A percentile compares a stretch with the other conserved stretches of the same genome.
Conservation (phyloP, 2,329 filamentous ascomycete species). For the Aspergillaceae sp. region DNA sequence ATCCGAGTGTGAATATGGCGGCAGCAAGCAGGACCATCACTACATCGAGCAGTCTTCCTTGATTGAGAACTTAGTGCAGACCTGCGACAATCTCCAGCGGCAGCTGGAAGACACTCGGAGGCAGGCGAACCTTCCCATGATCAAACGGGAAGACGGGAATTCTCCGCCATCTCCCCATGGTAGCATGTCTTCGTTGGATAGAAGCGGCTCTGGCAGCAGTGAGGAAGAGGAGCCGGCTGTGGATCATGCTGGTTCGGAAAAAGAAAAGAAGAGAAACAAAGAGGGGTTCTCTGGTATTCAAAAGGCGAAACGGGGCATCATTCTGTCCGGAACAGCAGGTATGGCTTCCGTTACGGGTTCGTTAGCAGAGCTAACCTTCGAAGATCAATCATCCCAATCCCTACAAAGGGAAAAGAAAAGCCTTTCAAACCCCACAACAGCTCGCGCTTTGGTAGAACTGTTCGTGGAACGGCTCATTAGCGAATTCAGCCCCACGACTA, state of each 20-base stretch:
- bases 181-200: not conserved
- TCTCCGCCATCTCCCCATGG: not conserved
- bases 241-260: no score
- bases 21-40: constrained; percentile 21
- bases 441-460: constrained; percentile 14
- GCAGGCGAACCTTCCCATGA: constrained; percentile 8
- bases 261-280: no score
- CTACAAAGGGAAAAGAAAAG: constrained; percentile 6
- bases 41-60: constrained; percentile 21
- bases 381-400: not conserved
- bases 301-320: no score
- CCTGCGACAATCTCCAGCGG: constrained; percentile 13
- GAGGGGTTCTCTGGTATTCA: no score
- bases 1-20: constrained; percentile 24
- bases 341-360: no score
- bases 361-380: not conserved
- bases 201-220: no score
- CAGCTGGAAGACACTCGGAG: constrained; percentile 13
- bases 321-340: no score
- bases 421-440: constrained; percentile 10
- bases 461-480: constrained; percentile 17
- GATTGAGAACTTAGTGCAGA: constrained; percentile 18
- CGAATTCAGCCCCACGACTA: constrained; percentile 13
- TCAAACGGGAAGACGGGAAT: constrained; percentile 8
- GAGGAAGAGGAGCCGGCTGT: no score